phyloP scores from a whole-genome alignment of 139 green algal genomes.

The Coelastrella sp. region DNA sequence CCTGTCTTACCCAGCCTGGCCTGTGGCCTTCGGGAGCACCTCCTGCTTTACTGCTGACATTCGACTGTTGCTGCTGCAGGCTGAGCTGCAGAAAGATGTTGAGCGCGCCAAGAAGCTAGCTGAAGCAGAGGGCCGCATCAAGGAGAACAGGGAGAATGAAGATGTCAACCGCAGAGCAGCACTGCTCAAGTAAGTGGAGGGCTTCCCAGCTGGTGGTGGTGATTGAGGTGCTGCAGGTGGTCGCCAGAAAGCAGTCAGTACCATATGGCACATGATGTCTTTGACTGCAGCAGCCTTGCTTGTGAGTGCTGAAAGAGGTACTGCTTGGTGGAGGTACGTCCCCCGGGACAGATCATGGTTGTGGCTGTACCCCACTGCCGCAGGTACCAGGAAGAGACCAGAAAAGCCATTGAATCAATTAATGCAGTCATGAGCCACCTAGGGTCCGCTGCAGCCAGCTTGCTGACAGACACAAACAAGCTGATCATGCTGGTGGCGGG shows the following conservation, averaged over 20 bases:
- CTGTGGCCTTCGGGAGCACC: too few species aligned
- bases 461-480: conserved; percentile 89
- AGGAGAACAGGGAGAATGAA: conserved; percentile 94
- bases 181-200: conserved; percentile 61
- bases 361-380: not conserved
- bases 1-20: not conserved
- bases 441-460: conserved; percentile 66
- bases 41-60: not conserved
- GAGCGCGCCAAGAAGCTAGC: conserved; percentile 91
- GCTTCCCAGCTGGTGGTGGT: not conserved
- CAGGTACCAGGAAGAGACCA: conserved; percentile 65
- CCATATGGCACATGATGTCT: too few species aligned
- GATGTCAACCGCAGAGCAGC: conserved; percentile 91
- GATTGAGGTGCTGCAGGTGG: too few species aligned
- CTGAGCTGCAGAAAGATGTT: conserved; percentile 85
- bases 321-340: too few species aligned
- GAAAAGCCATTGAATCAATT: conserved; percentile 83
- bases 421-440: conserved; percentile 89
- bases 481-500: conserved; percentile 80
- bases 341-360: not conserved
- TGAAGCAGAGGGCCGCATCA: conserved; percentile 93
- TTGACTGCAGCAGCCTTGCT: too few species aligned
- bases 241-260: too few species aligned
- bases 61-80: conserved; percentile 44
- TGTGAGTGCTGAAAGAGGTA: too few species aligned